Evolutionary conservation across 2,329 filamentous ascomycete species (phyloP), one percentile per base, ranked within the genome.

Genomic region (Trichoderma gracile): DNA sequence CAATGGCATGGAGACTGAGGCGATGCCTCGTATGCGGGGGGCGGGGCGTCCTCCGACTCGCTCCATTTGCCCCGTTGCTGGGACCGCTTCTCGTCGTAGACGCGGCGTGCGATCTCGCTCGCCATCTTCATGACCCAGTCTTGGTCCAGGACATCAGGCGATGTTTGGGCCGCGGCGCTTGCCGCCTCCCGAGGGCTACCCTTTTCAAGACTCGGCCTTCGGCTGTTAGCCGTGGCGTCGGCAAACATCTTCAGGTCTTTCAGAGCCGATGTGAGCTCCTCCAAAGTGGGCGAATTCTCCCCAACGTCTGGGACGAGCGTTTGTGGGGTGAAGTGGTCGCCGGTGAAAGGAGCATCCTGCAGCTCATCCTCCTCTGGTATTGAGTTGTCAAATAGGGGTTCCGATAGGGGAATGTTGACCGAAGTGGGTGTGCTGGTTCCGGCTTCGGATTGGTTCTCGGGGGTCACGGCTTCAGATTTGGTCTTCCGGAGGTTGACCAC

Each of bases 41-140:
- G 86, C 6, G 86, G 86, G 5, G 78, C 75, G 53, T 86, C 83
- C 66, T 87, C 83, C 60, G 80, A 77, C 65, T 86, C 84, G 47
- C 82, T 84, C 75, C 75, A 77, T 19, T 66, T 63, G 64, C 71
- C 69, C 49, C 65, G 69, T 58, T 73, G 71, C 46, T 66, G 67
- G 42, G 81, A 79, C 61, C 82, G 80, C 78, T 97, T 95, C 78
- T 97, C 91, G 70, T 97, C 91, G 69, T 94, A 91, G 68, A 96
- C 92, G 63, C 92, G 89, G 57, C 88, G 83, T 42, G 93, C 92
- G 71, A 98, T 94, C 76, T 98, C 95, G 68, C 89, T 89, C 5
- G 94, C 93, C 86, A 99, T 95, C 80, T 97, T 95, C 80, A 89
- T 87, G 78, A 95, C 90, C 90, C 91, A 95, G 3, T 91, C 91